Conservation (phyloP, 805 yeast genomes). For the Metschnikowia peoriensis region DNA sequence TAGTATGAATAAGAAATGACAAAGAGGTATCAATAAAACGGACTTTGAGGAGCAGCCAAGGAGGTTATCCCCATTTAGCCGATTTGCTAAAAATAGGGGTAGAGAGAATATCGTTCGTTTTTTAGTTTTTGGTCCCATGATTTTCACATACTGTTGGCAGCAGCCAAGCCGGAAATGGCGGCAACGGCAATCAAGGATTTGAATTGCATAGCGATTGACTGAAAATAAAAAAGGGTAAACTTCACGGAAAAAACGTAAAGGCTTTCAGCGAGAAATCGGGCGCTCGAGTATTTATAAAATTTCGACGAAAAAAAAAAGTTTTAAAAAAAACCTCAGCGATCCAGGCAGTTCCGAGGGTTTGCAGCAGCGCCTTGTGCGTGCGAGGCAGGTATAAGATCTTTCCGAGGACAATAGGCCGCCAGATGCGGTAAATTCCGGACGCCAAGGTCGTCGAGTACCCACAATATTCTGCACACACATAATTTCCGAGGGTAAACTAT, state of each 20-base stretch:
- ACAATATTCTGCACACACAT: background rate
- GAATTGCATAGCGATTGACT: constrained; percentile 49
- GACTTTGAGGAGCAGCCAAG: too few species aligned
- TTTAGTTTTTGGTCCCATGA: background rate
- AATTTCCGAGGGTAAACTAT: background rate
- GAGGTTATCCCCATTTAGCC: too few species aligned
- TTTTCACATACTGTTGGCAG: constrained; percentile 29
- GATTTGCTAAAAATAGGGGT: too few species aligned
- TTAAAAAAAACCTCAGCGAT: background rate
- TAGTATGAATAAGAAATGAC: too few species aligned
- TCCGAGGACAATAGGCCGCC: background rate
- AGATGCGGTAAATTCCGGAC: background rate
- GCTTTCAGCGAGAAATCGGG: constrained; percentile 2
- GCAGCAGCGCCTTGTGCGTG: constrained; percentile 6
- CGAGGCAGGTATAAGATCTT: background rate
- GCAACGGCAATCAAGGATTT: constrained; percentile 49
- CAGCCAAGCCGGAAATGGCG: constrained; percentile 50
- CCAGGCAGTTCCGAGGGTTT: constrained; percentile 14
- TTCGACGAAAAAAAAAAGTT: background rate
- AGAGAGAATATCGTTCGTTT: too few species aligned
- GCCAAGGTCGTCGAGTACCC: background rate
- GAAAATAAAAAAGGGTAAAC: constrained; percentile 5
- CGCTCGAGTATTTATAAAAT: constrained; percentile 4
- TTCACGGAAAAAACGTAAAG: constrained; percentile 4
- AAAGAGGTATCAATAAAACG: background rate